Evolutionary conservation across 1,284 basidiomycete genomes (phyloP).

Genomic region (Malassezia japonica): DNA sequence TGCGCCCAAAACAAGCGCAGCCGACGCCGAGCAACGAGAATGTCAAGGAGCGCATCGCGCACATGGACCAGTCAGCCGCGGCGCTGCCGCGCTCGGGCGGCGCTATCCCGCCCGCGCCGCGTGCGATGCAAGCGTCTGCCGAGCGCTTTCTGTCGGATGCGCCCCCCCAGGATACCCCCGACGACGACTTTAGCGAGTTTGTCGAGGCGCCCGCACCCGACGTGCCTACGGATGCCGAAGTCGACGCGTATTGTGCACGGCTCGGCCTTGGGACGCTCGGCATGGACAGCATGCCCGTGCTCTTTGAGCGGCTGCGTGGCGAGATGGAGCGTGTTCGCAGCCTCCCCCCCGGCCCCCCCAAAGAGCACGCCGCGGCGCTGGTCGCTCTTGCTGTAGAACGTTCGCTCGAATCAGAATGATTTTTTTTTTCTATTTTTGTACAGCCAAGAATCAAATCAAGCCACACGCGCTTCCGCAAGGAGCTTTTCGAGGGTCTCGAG

Average conservation of each 20-base stretch:
- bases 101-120: too few species aligned
- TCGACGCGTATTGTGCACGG: background rate
- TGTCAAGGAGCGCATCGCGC: too few species aligned
- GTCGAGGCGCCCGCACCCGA: background rate
- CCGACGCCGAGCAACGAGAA: background rate
- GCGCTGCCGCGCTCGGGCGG: too few species aligned
- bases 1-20: too few species aligned
- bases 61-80: too few species aligned
- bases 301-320: background rate
- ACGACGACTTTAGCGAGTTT: slow-evolving; percentile 13
- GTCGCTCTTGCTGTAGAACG: slow-evolving; percentile 5
- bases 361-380: slow-evolving; percentile 2
- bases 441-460: background rate
- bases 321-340: slow-evolving; percentile 8
- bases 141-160: background rate
- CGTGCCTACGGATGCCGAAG: background rate
- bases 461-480: background rate
- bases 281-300: background rate
- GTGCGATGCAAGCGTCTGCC: too few species aligned
- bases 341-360: background rate
- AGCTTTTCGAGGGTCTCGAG: background rate
- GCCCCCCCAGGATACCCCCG: background rate
- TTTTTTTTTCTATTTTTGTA: background rate
- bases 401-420: background rate
- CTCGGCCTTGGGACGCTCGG: background rate